A percentile compares a stretch with the other conserved stretches of the same genome.
These are phyloP conservation scores for Penicillium griseofulvum DNA, from an alignment of 2,329 filamentous ascomycete species.

Conservation along the genomic window DNA sequence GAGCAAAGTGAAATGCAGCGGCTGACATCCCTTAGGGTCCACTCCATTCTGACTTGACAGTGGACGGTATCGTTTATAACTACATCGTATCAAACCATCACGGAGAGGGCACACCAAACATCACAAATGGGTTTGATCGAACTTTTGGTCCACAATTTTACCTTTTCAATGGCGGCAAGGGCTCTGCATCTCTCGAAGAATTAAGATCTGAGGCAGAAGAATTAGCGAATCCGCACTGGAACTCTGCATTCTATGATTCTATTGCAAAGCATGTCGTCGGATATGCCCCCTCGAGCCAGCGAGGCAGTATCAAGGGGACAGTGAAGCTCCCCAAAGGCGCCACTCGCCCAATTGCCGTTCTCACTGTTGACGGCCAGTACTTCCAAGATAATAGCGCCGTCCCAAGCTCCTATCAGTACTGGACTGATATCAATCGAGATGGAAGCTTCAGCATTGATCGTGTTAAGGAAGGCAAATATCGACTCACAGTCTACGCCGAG, in stretches of 20 bases:
- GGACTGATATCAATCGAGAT: conserved; percentile 51
- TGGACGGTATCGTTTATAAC: conserved; percentile 66
- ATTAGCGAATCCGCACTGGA: conserved; percentile 55
- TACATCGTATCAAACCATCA: conserved; percentile 65
- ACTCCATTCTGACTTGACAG: conserved; percentile 60
- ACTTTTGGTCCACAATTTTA: conserved; percentile 65
- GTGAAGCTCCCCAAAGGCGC: conserved; percentile 54
- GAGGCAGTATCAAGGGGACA: conserved; percentile 52
- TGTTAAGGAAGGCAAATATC: conserved; percentile 59
- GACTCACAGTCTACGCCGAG: conserved; percentile 62
- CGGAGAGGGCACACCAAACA: conserved; percentile 62
- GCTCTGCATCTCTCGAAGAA: conserved; percentile 46
- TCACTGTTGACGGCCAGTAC: conserved; percentile 52
- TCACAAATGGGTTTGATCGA: conserved; percentile 62
- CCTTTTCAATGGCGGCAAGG: conserved; percentile 59
- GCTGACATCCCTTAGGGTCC: conserved; percentile 46
- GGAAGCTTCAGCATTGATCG: conserved; percentile 54
- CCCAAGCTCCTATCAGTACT: conserved; percentile 60
- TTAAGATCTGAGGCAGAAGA: conserved; percentile 56
- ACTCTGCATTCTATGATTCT: conserved; percentile 61
- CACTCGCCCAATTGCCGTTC: conserved; percentile 54
- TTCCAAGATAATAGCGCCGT: conserved; percentile 61
- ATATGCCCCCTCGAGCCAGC: conserved; percentile 54
- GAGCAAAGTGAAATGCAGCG: background rate
- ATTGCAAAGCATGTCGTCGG: conserved; percentile 60